A percentile compares a stretch with the other conserved stretches of the same genome.
These are phyloP conservation scores for Scleroderma bovista DNA, from an alignment of 768 basidiomycete species.

Conservation along the genomic window DNA sequence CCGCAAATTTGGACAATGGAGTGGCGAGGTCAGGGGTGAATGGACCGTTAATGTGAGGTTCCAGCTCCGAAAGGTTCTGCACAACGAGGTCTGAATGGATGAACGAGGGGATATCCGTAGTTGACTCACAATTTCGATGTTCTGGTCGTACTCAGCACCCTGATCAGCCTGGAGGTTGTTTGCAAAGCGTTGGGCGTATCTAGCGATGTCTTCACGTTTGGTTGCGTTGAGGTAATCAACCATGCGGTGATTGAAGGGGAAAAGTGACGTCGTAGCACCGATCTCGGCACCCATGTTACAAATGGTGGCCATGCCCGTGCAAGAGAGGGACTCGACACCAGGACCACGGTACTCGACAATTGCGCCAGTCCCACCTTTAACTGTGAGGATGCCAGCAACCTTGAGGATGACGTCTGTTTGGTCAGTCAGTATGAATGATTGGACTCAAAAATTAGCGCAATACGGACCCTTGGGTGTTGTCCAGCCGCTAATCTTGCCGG, in stretches of 20 bases:
- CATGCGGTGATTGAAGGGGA: conserved; percentile 99
- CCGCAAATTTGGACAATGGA: conserved; percentile 92
- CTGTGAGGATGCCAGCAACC: conserved; percentile 97
- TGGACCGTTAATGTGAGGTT: conserved; percentile 99
- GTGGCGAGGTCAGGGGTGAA: conserved; percentile 99
- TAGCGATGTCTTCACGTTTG: conserved; percentile 79
- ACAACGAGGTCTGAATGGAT: not conserved
- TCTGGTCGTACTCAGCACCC: conserved; percentile 87
- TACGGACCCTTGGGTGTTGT: conserved; percentile 88
- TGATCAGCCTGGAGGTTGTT: conserved; percentile 89
- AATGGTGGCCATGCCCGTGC: conserved; percentile 99
- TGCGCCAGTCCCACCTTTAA: conserved; percentile 98
- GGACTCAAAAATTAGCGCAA: not conserved
- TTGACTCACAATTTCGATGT: conserved; percentile 78
- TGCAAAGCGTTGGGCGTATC: conserved; percentile 83
- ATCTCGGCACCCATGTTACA: conserved; percentile 99
- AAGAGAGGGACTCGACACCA: conserved; percentile 93
- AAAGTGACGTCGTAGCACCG: conserved; percentile 96
- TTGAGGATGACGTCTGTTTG: conserved; percentile 90
- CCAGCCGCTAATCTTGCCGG: conserved; percentile 94
- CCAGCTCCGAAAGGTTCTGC: conserved; percentile 92
- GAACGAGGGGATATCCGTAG: not conserved
- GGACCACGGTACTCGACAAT: conserved; percentile 96
- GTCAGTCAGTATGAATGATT: conserved; percentile 1
- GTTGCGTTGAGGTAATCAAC: conserved; percentile 91